Percentiles rank a stretch among this genome's conserved stretches.
Conservation (phyloP, 257 asterid species). For the Capsicum baccatum region DNA sequence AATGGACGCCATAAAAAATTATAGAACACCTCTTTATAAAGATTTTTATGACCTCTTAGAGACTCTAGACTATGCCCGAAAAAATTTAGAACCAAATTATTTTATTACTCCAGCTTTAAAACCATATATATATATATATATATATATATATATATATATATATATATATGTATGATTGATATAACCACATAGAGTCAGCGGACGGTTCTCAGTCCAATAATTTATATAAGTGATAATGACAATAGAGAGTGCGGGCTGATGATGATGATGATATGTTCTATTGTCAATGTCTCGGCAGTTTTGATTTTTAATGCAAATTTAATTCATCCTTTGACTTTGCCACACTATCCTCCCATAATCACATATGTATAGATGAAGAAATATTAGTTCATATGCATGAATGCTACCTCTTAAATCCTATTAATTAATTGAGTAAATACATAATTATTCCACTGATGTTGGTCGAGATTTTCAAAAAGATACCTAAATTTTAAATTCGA, state of each 20-base stretch:
- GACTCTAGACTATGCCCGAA: no score
- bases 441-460: no score
- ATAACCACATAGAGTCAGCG: constrained; percentile 5
- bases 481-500: no score
- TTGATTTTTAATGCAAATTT: neutral
- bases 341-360: neutral
- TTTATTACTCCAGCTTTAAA: no score
- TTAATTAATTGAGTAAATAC: no score
- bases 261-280: neutral
- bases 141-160: no score
- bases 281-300: neutral
- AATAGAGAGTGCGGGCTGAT: neutral
- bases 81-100: no score
- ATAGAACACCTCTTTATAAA: no score
- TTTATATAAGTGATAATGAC: constrained; percentile 10
- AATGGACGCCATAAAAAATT: no score
- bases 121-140: neutral
- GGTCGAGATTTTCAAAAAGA: no score
- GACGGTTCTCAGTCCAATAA: neutral
- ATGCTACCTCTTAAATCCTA: neutral
- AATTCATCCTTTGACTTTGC: neutral
- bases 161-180: neutral
- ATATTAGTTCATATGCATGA: neutral
- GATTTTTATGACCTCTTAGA: no score
- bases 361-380: neutral